Evolutionary conservation across 2,329 filamentous ascomycete genomes (phyloP), one percentile per base, ranked within the genome.

Genomic region (Alternaria sp.): DNA sequence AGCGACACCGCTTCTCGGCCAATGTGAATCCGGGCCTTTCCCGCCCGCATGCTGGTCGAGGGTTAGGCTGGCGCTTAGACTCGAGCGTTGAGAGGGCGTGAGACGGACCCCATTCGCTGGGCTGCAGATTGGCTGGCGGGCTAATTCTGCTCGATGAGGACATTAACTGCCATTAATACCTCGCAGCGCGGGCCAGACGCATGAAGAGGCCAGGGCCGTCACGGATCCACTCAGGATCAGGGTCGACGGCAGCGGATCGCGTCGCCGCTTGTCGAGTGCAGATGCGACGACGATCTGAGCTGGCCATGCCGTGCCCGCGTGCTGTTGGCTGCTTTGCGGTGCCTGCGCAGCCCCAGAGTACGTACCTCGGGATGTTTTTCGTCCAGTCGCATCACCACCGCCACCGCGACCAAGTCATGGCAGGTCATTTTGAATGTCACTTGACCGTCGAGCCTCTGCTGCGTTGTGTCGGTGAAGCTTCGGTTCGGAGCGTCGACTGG

Each of bases 131-230:
- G 59, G 30, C 43, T 47, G 56, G 20, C 20, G 46, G 50, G 65
- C 73, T 71, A 76, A 78, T 69, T 69, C 41, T 18, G 59, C 76
- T 65, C 33, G 11, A 75, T 71, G n/a, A 28, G 71, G 71, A 59
- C 66, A 55, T 15, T 10, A 69, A 72, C 68, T 71, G 69, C 74
- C 75, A 78, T 78, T 78, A 79, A 78, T 78, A 77, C 64, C 65
- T 28, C 70, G 46, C 37, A 44, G 23, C 55, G 15, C 58, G 63
- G 67, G 63, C 60, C 59, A 71, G 58, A 54, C 25, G 55, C 58
- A 54, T 62, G 67, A 69, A 53, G 63, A 63, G 61, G 64, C 62
- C 65, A 69, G 70, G 65, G 66, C 64, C 66, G 28, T 28, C 30
- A 55, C 43, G 55, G 63, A 37, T 59, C 59, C 63, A 55, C 63